Evolutionary conservation across 2,329 filamentous ascomycete genomes (phyloP).

Genomic region (Ascochyta clinopodiicola): DNA sequence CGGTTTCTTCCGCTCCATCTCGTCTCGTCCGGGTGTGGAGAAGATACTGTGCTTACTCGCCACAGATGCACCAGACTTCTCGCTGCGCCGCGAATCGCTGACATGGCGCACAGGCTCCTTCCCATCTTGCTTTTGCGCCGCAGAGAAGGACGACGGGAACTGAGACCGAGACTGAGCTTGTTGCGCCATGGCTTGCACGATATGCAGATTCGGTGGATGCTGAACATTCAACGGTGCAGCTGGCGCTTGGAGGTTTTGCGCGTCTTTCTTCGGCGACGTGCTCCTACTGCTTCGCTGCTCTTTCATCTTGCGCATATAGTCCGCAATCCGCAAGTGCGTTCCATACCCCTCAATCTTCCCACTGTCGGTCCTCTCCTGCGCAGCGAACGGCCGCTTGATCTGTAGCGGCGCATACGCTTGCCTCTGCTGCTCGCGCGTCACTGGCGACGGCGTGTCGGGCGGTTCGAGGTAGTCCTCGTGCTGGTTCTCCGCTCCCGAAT

Average conservation of each 20-base stretch:
- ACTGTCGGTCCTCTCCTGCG: neutral
- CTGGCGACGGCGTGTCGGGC: slow-evolving; percentile 32
- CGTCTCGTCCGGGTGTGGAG: slow-evolving; percentile 40
- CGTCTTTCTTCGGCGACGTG: neutral
- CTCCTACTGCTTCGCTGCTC: neutral
- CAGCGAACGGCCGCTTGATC: neutral
- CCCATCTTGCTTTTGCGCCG: neutral
- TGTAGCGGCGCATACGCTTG: slow-evolving; percentile 24
- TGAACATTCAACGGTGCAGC: neutral
- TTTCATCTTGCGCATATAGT: slow-evolving; percentile 9
- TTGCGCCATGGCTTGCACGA: slow-evolving; percentile 8
- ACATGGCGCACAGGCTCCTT: neutral
- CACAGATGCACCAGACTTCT: slow-evolving; percentile 6
- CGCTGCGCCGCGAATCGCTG: slow-evolving; percentile 6
- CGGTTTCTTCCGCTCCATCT: slow-evolving; percentile 38
- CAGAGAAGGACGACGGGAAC: neutral
- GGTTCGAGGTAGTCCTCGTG: slow-evolving; percentile 1
- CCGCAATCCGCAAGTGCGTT: slow-evolving; percentile 9
- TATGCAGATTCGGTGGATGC: neutral
- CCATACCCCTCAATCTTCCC: neutral
- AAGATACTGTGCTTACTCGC: slow-evolving; percentile 24
- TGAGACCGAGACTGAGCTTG: neutral
- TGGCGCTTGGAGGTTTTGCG: neutral
- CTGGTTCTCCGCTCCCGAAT: neutral
- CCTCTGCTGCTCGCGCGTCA: slow-evolving; percentile 23